Evolutionary conservation across 1,139 yeast genomes (phyloP).

Genomic region (Diutina rugosa): DNA sequence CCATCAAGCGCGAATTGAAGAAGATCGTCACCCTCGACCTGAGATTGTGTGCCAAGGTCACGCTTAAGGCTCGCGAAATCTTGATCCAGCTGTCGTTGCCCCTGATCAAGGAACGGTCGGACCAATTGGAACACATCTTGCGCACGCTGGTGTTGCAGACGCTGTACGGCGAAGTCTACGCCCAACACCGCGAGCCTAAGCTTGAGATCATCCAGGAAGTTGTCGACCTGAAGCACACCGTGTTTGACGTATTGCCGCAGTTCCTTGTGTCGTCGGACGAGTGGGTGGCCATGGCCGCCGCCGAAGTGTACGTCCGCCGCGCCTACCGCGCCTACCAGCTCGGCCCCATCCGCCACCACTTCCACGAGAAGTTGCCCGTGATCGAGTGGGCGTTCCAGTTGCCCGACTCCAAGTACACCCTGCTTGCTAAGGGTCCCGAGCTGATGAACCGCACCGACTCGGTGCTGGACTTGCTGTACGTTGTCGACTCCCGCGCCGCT

Average conservation of each 20-base stretch:
- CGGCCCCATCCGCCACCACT: slow-evolving; percentile 56
- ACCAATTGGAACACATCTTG: slow-evolving; percentile 91
- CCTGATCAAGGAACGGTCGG: slow-evolving; percentile 89
- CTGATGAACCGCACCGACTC: slow-evolving; percentile 75
- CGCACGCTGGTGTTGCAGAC: slow-evolving; percentile 85
- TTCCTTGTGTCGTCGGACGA: slow-evolving; percentile 76
- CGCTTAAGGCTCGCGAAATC: slow-evolving; percentile 93
- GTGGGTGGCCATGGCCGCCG: slow-evolving; percentile 90
- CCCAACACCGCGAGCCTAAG: slow-evolving; percentile 74
- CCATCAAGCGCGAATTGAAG: slow-evolving; percentile 61
- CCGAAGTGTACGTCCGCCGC: slow-evolving; percentile 91
- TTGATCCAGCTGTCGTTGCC: slow-evolving; percentile 95
- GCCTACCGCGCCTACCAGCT: slow-evolving; percentile 94
- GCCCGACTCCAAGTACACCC: slow-evolving; percentile 21
- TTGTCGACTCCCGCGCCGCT: slow-evolving; percentile 51
- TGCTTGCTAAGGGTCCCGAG: neutral
- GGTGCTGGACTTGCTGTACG: slow-evolving; percentile 81
- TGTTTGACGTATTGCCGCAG: slow-evolving; percentile 88
- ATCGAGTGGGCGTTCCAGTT: slow-evolving; percentile 87
- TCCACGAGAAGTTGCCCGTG: slow-evolving; percentile 47
- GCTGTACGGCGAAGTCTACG: slow-evolving; percentile 70
- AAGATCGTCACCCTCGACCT: slow-evolving; percentile 78
- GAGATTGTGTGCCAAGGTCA: slow-evolving; percentile 84
- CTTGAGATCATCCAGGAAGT: slow-evolving; percentile 74
- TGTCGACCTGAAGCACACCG: slow-evolving; percentile 91